Base-by-base conservation (phyloP, 2,329 filamentous ascomycete genomes). In the Penicillium corylophilum region DNA sequence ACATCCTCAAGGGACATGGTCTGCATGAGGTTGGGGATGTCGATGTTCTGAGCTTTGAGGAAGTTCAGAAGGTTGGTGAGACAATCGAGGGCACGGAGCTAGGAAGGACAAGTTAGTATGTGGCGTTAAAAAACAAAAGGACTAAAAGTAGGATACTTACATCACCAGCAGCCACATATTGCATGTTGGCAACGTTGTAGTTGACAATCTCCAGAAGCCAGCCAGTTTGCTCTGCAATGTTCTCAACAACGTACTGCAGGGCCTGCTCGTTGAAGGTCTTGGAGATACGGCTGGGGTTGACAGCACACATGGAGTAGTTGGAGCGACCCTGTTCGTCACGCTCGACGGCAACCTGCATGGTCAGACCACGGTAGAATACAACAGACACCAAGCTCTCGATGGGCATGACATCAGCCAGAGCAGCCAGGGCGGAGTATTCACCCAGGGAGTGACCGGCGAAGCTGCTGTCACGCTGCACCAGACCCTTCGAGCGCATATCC, bases 151-250 rank as follows among this genome's bases (percentile, higher is more conserved):
- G 33, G 33, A 49, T 47, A 72, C 74, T 74, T 69, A 76, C 74
- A 72, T 87, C 84, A 71, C 84, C 84, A 62, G 84, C 84, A 63
- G 81, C 82, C 56, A 87, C 84, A 68, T 87, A 87, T 70, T 87
- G 84, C 83, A 84, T 82, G 73, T 87, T 86, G 59, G 83, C 82
- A 56, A 87, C 82, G 71, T 87, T 87, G 73, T 94, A 95, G 81
- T 99, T 99, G 82, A 99, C 94, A 80, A 99, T 97, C 77, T 99
- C 94, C 59, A 99, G 77, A 38, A 99, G 81, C 95, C 95, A 99
- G 54, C 87, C 87, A 5, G 94, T 97, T 72, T 90, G 87, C 72
- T 96, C 92, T 0, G 92, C 82, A 64, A 99, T 94, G 77, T 90
- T 96, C 80, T 90, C 90, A 22, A 97, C 93, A 33, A 99, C 91